Base-by-base conservation (phyloP, 2,329 filamentous ascomycete species). In the Colletotrichum sp. region DNA sequence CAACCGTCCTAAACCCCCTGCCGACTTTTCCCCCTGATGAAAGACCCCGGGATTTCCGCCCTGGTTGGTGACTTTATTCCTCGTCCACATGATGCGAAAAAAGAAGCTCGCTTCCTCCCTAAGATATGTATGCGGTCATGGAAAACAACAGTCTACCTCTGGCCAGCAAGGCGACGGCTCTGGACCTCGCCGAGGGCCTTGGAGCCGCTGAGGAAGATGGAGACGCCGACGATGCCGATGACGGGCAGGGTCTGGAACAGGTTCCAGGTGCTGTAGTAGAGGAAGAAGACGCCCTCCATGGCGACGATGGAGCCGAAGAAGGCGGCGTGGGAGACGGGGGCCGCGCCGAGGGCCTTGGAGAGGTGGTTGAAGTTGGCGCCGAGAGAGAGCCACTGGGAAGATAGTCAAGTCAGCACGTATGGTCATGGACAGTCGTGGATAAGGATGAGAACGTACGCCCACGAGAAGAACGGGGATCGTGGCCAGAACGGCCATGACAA, bases 111-210 rank as follows among this genome's bases (percentile, higher is more conserved):
- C 13, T 72, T n/a, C 13, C 25, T 13, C 48, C 12, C 18, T 25
- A 28, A 6, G 15, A 36, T 25, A 66, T 22, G n/a, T 64, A 30
- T 30, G 18, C 39, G 18, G 10, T 52, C 15, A 32, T 16, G 28
- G 58, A 64, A 25, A 32, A 10, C 28, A 62, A 22, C 28, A 62
- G 22, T 70, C 84, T 84, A 92, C 82, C 89, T 87, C 86, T 93
- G 87, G 5, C 96, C 96, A 27, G 94, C 94, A 80, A 98, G 87
- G 73, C 97, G 92, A 79, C 97, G 91, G 81, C 93, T 92, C 87
- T 98, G 97, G 34, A 99, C 96, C 88, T 99, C 97, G 66, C 95
- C 94, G 79, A 99, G 88, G 7, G 97, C 97, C 84, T 96, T 93
- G 82, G 94, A 96, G 72, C 97, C 97, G 83, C 95, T 98, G 77